These are phyloP conservation scores for Recurvomyces mirabilis DNA, from an alignment of 495 filamentous ascomycete genomes.

Conservation along the genomic window DNA sequence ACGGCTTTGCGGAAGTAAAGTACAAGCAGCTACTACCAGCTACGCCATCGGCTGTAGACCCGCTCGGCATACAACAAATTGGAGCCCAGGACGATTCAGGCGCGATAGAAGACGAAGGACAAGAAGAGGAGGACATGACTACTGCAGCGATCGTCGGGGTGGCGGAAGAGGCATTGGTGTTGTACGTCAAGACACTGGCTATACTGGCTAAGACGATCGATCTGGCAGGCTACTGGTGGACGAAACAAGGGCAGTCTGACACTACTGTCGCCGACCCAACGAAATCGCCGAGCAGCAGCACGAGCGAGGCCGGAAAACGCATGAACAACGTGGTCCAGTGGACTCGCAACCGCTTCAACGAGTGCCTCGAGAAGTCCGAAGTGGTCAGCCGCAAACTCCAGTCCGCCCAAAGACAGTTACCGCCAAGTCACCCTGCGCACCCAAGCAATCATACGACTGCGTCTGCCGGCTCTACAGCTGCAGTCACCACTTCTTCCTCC, in stretches of 20 bases:
- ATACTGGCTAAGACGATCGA: slow-evolving; percentile 93
- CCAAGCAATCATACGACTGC: slow-evolving; percentile 59
- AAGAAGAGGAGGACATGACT: slow-evolving; percentile 63
- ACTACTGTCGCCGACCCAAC: slow-evolving; percentile 26
- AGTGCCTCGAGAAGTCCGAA: slow-evolving; percentile 90
- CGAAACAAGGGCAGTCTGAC: slow-evolving; percentile 53
- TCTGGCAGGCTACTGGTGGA: slow-evolving; percentile 88
- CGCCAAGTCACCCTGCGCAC: slow-evolving; percentile 74
- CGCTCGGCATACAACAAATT: slow-evolving; percentile 50
- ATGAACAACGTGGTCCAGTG: slow-evolving; percentile 93
- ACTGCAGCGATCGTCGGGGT: slow-evolving; percentile 73
- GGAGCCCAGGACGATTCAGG: slow-evolving; percentile 35
- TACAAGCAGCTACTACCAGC: slow-evolving; percentile 89
- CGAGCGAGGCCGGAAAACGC: slow-evolving; percentile 34
- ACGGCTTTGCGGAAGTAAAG: slow-evolving; percentile 94
- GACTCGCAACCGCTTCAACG: slow-evolving; percentile 88
- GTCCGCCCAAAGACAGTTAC: slow-evolving; percentile 74
- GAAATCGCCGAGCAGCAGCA: slow-evolving; percentile 27
- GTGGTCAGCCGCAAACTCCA: slow-evolving; percentile 76
- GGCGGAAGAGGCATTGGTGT: slow-evolving; percentile 87
- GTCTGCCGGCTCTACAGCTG: slow-evolving; percentile 35
- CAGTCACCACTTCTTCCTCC: slow-evolving; percentile 43
- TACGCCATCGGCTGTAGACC: slow-evolving; percentile 62
- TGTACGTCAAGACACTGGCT: slow-evolving; percentile 87
- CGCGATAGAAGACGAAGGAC: slow-evolving; percentile 25